These are phyloP conservation scores for Stereocaulon alpinum DNA, from an alignment of 495 filamentous ascomycete species.

Conservation along the genomic window DNA sequence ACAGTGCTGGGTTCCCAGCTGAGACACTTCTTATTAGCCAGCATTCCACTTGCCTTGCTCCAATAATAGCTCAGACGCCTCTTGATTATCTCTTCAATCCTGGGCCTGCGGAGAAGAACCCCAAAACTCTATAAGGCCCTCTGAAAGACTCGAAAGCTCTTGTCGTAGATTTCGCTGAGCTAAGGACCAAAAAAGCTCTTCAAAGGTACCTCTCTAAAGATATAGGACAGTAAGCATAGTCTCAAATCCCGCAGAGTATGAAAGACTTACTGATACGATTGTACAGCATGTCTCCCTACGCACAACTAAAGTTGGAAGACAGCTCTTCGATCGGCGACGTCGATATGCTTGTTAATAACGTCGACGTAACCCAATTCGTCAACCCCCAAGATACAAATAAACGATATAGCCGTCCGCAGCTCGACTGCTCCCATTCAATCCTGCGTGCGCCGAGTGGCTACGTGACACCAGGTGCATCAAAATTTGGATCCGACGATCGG, in stretches of 20 bases:
- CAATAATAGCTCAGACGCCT: neutral
- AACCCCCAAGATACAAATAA: conserved; percentile 6
- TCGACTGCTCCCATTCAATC: neutral
- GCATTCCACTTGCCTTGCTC: conserved; percentile 10
- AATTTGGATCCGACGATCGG: neutral
- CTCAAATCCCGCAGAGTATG: neutral
- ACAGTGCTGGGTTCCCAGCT: neutral
- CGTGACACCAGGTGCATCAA: neutral
- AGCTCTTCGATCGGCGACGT: neutral
- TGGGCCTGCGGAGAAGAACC: neutral
- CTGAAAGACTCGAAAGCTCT: neutral
- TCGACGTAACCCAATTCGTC: neutral
- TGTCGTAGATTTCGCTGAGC: neutral
- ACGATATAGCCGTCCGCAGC: neutral
- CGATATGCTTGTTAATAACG: neutral
- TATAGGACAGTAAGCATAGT: neutral
- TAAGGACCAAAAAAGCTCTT: neutral
- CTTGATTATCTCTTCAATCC: neutral
- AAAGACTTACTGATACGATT: neutral
- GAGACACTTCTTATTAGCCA: conserved; percentile 2
- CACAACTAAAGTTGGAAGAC: neutral
- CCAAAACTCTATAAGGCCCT: conserved; percentile 6
- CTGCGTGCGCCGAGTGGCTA: neutral
- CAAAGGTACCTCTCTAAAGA: neutral
- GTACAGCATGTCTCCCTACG: neutral